Base-by-base conservation (phyloP, 805 yeast species). In the Lipomyces oligophaga region DNA sequence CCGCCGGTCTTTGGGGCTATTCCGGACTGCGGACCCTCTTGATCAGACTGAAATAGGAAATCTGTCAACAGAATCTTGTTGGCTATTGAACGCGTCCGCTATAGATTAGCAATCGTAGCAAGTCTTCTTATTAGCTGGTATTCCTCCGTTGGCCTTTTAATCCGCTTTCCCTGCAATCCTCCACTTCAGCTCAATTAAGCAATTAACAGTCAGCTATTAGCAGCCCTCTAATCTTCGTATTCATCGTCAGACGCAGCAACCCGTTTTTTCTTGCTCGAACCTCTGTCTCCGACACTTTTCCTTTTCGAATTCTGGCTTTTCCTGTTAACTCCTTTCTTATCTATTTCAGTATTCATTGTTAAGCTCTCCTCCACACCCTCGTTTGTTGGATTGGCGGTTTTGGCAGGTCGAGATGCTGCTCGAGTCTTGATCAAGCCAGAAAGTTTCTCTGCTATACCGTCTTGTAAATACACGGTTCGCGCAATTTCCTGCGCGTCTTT, bases 401-500 rank as follows among this genome's bases (percentile, higher is more conserved):
- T 11, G 35, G 35, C 18, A 32, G n/a, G n/a, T n/a, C n/a, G n/a
- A n/a, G n/a, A 31, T 16, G 22, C 34, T 15, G 47, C 15, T n/a
- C 41, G 24, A 10, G 37, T 40, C 13, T 28, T 41, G 11, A 42
- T 41, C 15, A 48, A n/a, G 8, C 33, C 39, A 2, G 53, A 43
- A 11, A 48, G 19, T 22, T 25, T 34, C 45, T 48, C 48, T n/a
- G 31, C 21, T 5, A 48, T 43, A 1, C 43, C 48, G 5, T 31
- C 49, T 0, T 48, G 45, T 6, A 48, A 20, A 36, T 33, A 48
- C 22, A 45, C 25, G 16, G 41, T 41, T 31, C 44, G 30, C 20
- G 53, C 53, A 31, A 48, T 36, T 21, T 63, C 65, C 49, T 79
- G 83, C 2, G 86, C 82, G 50, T 79, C 82, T 13, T 70, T 66